Conservation (phyloP, 306 rosid genomes). For the Quercus gilva region DNA sequence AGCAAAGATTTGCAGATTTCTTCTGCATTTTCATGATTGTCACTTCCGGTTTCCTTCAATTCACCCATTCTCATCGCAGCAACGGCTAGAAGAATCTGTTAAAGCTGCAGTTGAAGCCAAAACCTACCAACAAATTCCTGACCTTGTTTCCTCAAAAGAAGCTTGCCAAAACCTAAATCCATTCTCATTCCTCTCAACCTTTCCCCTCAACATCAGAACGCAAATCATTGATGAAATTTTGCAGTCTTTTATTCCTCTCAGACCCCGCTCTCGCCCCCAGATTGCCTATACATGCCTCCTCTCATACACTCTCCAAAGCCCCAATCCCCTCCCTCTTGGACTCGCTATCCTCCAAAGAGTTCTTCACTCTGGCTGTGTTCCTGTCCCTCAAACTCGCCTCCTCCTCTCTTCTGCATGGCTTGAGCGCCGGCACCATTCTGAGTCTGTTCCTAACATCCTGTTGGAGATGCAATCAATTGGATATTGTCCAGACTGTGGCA, state of each 20-base stretch:
- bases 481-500: constrained; percentile 56
- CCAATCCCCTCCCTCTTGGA: constrained; percentile 61
- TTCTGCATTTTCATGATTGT: constrained; percentile 18
- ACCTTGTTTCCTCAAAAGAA: constrained; percentile 41
- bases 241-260: constrained; percentile 62
- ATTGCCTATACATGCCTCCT: constrained; percentile 53
- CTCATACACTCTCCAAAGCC: constrained; percentile 54
- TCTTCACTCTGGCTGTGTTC: constrained; percentile 64
- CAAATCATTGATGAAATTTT: constrained; percentile 67
- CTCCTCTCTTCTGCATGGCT: constrained; percentile 73
- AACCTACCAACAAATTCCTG: constrained; percentile 59
- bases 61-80: constrained; percentile 32
- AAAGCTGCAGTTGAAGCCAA: constrained; percentile 55
- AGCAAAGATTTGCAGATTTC: constrained; percentile 23
- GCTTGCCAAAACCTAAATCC: constrained; percentile 60
- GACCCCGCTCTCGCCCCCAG: constrained; percentile 53
- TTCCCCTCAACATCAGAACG: constrained; percentile 40
- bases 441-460: constrained; percentile 45
- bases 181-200: constrained; percentile 59
- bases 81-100: constrained; percentile 39
- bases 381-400: constrained; percentile 58
- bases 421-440: constrained; percentile 30
- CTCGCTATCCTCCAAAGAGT: constrained; percentile 56
- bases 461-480: constrained; percentile 69
- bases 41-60: constrained; percentile 26